Evolutionary conservation across 345 rosid species (phyloP), one percentile per base, ranked within the genome.

Genomic region (Turnera subulata): DNA sequence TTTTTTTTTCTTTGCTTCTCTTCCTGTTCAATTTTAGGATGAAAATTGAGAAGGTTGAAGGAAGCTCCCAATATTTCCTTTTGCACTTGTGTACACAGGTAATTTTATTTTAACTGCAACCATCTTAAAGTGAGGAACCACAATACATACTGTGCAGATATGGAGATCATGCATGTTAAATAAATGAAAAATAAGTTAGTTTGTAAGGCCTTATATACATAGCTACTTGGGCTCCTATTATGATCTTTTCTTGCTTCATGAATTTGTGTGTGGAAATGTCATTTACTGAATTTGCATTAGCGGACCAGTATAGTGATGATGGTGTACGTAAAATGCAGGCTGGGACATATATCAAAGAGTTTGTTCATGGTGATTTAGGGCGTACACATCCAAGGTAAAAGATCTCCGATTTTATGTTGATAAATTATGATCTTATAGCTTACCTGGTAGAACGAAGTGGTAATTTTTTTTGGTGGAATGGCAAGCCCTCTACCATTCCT

Each of bases 311-410:
- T 3, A 29, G 35, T 39, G 43, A 60, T 40, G 60, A 53, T 33
- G 2, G 6, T 3, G 45, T 10, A 15, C 58, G 39, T 57, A 53
- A 49, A 63, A 29, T 64, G 72, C 82, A 93, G 98, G 98, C 98
- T 67, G 98, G 97, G 53, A 93, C 99, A 21, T 87, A 83, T 55
- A 89, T 93, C 59, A 89, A 93, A 84, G 99, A 93, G 70, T 89
- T 89, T 76, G 94, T 89, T 68, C 97, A 87, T 33, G 99, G 99
- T 58, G 99, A 89, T 82, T 83, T 89, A 47, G 99, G 97, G 62
- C 96, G 97, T 29, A 87, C 97, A 23, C 68, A 66, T 66, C 99
- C 99, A 38, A 93, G 89, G 97, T 87, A 83, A 70, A 17, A 16
- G 23, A 20, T 12, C n/a, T 39, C 16, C 26, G 11, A 19, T 13